Base-by-base conservation (phyloP, 1,139 yeast species). In the Blastobotrys raffinosifermentans region DNA sequence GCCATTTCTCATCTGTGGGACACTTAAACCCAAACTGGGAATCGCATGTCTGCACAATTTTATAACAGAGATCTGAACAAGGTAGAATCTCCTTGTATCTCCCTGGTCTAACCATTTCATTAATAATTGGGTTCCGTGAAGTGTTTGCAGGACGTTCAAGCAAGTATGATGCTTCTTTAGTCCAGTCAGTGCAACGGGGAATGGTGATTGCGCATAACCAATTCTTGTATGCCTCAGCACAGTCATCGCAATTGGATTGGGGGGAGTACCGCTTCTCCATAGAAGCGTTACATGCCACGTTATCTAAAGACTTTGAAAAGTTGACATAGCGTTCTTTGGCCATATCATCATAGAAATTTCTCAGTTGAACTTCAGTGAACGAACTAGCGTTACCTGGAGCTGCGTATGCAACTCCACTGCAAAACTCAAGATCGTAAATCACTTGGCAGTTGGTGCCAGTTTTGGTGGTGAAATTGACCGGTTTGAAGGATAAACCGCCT, bases 161-260 rank as follows among this genome's bases (percentile, higher is more conserved):
- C 53, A 77, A 75, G 11, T 74, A 77, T 0, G 70, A 54, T 4
- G 67, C 57, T 20, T 72, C 58, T 1, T 59, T 54, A 0, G 82
- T 66, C 56, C 60, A 55, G 38, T 66, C 70, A 1, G 81, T 69
- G 53, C 98, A 91, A 23, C 97, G 66, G 0, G 98, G 97, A n/a
- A 91, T 83, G 0, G 87, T 69, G 4, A 85, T 86, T 0, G 94
- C 73, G 62, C 98, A 91, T 14, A 91, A 68, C 98, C 98, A 91
- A 51, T 80, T 72, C 51, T 77, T 79, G 58, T 91, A 91, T 1
- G 91, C 70, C 2, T 59, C 51, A 1, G 73, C 72, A 57, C 98
- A 91, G 52, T 84, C 80, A 9, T 66, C 70, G 53, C 98, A 91
- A 0, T 79, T 67, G 35, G 75, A 60, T 21, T 87, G 54, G 11